A percentile compares a stretch with the other conserved stretches of the same genome.
Evolutionary conservation across 75 land plant species (phyloP).

Genomic region (Cryptomeria japonica): DNA sequence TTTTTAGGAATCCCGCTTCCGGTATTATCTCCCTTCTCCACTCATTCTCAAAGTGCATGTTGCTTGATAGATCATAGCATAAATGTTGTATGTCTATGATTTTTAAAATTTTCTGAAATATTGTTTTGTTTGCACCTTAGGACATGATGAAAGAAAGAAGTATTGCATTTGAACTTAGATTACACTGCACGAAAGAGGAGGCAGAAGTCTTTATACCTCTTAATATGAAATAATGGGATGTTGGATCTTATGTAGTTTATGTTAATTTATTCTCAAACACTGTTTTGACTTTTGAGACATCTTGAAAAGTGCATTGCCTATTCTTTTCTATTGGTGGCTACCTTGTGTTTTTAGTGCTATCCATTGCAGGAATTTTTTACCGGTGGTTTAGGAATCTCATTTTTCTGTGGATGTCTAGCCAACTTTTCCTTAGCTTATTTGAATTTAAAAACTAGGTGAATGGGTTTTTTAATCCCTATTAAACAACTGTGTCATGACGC

Average conservation of each 20-base stretch:
- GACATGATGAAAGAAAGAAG: not conserved
- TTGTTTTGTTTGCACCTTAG: not conserved
- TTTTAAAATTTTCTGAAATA: not conserved
- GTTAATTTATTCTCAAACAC: not conserved
- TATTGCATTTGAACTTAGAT: not conserved
- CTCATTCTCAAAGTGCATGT: not conserved
- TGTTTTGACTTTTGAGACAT: not conserved
- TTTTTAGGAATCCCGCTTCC: slow-evolving; percentile 76
- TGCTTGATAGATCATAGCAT: too few relatives aligned
- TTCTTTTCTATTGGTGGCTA: not conserved
- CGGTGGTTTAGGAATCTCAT: not conserved
- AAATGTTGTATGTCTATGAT: slow-evolving; percentile 6
- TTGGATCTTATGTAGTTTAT: not conserved
- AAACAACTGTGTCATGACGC: not conserved
- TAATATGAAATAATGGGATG: not conserved
- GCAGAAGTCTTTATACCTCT: not conserved
- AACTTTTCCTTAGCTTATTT: not conserved
- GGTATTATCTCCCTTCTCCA: slow-evolving; percentile 37
- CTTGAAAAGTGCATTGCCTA: not conserved
- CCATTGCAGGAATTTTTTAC: not conserved
- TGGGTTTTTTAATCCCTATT: not conserved
- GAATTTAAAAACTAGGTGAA: not conserved
- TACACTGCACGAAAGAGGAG: not conserved
- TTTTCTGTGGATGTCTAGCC: not conserved
- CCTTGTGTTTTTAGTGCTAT: not conserved